phyloP scores from a whole-genome alignment of 495 filamentous ascomycete species.

The Cryomyces minteri region DNA sequence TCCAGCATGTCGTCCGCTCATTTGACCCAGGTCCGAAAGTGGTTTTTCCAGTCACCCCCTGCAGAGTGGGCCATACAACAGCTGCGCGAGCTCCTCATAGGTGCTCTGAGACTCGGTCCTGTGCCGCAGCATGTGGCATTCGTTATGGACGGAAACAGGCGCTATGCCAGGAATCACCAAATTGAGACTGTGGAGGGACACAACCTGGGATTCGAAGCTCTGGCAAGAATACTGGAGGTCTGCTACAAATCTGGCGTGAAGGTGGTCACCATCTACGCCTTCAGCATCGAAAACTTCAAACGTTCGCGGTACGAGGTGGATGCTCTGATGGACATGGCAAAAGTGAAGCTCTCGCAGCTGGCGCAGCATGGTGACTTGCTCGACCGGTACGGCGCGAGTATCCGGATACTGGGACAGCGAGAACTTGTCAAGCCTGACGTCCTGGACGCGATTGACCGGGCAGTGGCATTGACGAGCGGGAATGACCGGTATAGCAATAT shows the following conservation, averaged over 20 bases:
- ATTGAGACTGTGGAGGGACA: conserved; percentile 98
- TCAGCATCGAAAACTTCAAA: conserved; percentile 98
- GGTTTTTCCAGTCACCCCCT: conserved; percentile 78
- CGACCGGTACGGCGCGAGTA: conserved; percentile 76
- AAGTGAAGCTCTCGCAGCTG: conserved; percentile 78
- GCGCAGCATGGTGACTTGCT: conserved; percentile 84
- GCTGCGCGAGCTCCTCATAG: conserved; percentile 65
- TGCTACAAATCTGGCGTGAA: conserved; percentile 94
- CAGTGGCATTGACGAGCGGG: conserved; percentile 61
- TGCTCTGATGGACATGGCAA: conserved; percentile 93
- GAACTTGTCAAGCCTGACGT: conserved; percentile 73
- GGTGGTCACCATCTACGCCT: conserved; percentile 93
- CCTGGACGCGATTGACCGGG: conserved; percentile 65
- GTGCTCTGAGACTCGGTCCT: conserved; percentile 72
- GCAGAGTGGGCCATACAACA: conserved; percentile 61
- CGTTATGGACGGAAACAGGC: conserved; percentile 94
- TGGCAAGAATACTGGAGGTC: conserved; percentile 87
- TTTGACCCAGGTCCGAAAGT: conserved; percentile 58
- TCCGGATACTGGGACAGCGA: conserved; percentile 66
- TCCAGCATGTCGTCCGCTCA: conserved; percentile 21
- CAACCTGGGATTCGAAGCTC: conserved; percentile 84
- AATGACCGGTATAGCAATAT: no score
- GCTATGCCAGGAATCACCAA: conserved; percentile 73
- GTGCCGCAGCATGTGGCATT: conserved; percentile 91
- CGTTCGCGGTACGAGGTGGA: conserved; percentile 96